Conservation (phyloP, 345 rosid genomes). For the Cardamine resedifolia region DNA sequence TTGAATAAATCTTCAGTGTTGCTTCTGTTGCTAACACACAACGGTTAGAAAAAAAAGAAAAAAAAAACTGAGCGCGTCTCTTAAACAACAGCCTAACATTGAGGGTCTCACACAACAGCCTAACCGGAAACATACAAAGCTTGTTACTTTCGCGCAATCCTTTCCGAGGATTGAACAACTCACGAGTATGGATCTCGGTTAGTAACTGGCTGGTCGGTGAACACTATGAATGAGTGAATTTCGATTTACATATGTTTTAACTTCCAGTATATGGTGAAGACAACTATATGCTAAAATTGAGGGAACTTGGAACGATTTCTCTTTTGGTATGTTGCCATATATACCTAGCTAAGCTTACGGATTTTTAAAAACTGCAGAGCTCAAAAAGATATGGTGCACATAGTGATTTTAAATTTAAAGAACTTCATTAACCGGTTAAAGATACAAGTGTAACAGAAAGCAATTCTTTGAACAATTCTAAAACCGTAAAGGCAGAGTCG, state of each 20-base stretch:
- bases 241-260: not conserved
- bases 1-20: not conserved
- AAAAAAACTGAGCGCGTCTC: not conserved
- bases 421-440: slow-evolving; percentile 25
- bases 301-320: not conserved
- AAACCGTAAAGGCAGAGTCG: not conserved
- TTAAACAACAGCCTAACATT: not conserved
- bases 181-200: no score
- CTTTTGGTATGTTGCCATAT: not conserved
- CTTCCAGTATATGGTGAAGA: not conserved
- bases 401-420: not conserved
- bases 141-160: not conserved
- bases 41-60: not conserved
- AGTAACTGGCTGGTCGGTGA: no score
- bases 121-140: not conserved
- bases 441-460: slow-evolving; percentile 12
- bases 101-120: not conserved
- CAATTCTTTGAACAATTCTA: slow-evolving; percentile 26
- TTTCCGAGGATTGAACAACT: no score
- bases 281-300: not conserved
- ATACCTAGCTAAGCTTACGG: not conserved
- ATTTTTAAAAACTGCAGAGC: not conserved
- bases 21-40: not conserved
- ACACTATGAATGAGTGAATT: no score
- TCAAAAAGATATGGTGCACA: not conserved